Percentiles rank a stretch among this genome's conserved stretches.
Conservation (phyloP, 768 basidiomycete genomes). For the Hericium erinaceus region DNA sequence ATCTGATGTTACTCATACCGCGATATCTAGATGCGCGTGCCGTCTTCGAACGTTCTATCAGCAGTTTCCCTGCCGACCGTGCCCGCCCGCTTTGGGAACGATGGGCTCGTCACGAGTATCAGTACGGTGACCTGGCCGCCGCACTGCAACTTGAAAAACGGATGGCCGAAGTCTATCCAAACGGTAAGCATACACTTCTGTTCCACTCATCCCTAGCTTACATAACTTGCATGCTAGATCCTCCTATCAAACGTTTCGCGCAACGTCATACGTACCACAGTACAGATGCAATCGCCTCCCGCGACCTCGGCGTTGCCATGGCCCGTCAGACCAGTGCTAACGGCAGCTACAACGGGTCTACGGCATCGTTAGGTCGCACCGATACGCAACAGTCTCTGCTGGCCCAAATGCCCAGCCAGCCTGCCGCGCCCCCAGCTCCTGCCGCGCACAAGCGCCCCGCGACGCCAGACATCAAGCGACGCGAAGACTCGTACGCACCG, state of each 20-base stretch:
- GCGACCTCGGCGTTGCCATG: conserved; percentile 78
- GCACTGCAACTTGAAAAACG: conserved; percentile 85
- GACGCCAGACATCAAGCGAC: conserved; percentile 30
- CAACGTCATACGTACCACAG: conserved; percentile 77
- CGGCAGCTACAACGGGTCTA: conserved; percentile 8
- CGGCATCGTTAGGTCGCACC: conserved; percentile 12
- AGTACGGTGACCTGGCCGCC: conserved; percentile 86
- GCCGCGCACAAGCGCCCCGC: conserved; percentile 21
- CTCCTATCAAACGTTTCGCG: conserved; percentile 85
- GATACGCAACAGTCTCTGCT: conserved; percentile 11
- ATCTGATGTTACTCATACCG: conserved; percentile 4
- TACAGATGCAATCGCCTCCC: conserved; percentile 80
- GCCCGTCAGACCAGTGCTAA: conserved; percentile 21
- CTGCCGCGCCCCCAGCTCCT: conserved; percentile 24
- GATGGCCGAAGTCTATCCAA: conserved; percentile 80
- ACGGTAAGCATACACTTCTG: conserved; percentile 38
- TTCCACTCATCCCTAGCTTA: not conserved
- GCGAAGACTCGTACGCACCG: conserved; percentile 32
- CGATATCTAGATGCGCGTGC: conserved; percentile 76
- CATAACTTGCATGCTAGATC: conserved; percentile 42
- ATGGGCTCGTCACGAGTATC: conserved; percentile 93
- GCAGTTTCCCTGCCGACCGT: conserved; percentile 65
- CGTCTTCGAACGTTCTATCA: conserved; percentile 83
- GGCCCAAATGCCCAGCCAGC: conserved; percentile 3
- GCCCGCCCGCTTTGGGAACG: conserved; percentile 89